Evolutionary conservation across 2,329 filamentous ascomycete species (phyloP), one percentile per base, ranked within the genome.

Genomic region (Truncatella angustata): DNA sequence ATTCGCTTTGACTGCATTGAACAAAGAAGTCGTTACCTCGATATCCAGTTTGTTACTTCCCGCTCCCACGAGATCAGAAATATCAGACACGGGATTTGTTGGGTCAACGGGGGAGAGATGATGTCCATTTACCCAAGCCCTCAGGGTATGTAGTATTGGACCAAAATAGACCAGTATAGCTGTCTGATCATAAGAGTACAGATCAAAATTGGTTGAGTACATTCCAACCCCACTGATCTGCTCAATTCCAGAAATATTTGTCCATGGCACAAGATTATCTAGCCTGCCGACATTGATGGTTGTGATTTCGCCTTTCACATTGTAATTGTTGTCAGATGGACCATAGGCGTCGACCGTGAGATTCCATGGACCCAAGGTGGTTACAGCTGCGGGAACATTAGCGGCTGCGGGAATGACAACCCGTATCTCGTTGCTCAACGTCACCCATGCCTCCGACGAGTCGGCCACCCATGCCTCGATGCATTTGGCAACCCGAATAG

Each of bases 1-100:
- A 30, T 50, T 44, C 16, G 51, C 46, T 18, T 50, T 53, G 14
- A 53, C 39, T 3, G 45, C 46, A 11, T 53, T 53, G 23, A 53
- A 53, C 21, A 50, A 32, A 23, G 45, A 35, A n/a, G 18, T 49
- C 4, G 36, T 49, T 12, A 53, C 51, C 21, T 49, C 37, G 21
- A 53, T 34, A 18, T 39, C 14, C 7, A 53, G 30, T n/a, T 6
- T 46, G 39, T 53, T 53, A 11, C 26, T 37, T 18, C 51, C 51
- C 12, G 20, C 9, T 11, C 26, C 37, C n/a, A 50, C 28, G 26
- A 49, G 34, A 12, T 37, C 34, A 21, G 51, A 49, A 12, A 53
- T 45, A 39, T 53, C 51, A 14, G 24, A 24, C 45, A 28, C 16
- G 12, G 51, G 45, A 16, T 46, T 45, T 3, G 39, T 28, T 23